phyloP scores from a whole-genome alignment of 164 flowering plant genomes.

The Tinospora cordifolia region DNA sequence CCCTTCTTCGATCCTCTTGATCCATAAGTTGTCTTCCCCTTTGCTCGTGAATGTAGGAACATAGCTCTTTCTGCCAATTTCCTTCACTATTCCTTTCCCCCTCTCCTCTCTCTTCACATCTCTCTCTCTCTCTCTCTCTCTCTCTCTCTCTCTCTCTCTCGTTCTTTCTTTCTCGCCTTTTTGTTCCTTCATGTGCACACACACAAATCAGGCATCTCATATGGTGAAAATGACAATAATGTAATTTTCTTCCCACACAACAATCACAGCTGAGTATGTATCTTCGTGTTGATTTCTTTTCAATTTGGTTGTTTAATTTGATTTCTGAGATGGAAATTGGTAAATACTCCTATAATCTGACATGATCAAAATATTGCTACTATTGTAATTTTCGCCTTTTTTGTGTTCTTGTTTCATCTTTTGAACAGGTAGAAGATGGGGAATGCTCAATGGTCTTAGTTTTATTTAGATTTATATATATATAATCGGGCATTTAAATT shows the following conservation, averaged over 20 bases:
- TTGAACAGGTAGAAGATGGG: not conserved
- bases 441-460: too few species aligned
- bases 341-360: not conserved
- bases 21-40: not conserved
- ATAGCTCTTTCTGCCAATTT: not conserved
- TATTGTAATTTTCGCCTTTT: too few species aligned
- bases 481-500: not conserved
- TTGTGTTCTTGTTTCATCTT: not conserved
- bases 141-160: not conserved
- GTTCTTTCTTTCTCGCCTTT: too few species aligned
- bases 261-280: not conserved
- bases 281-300: not conserved
- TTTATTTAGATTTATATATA: too few species aligned
- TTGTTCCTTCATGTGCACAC: not conserved
- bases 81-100: not conserved
- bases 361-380: not conserved
- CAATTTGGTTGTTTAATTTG: not conserved
- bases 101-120: not conserved
- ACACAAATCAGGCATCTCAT: not conserved
- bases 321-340: not conserved
- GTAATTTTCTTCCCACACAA: too few species aligned
- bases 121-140: not conserved
- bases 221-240: too few species aligned
- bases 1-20: conserved; percentile 1
- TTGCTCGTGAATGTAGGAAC: not conserved